These are phyloP conservation scores for Lachnellula cervina DNA, from an alignment of 2,329 filamentous ascomycete species.

Conservation along the genomic window DNA sequence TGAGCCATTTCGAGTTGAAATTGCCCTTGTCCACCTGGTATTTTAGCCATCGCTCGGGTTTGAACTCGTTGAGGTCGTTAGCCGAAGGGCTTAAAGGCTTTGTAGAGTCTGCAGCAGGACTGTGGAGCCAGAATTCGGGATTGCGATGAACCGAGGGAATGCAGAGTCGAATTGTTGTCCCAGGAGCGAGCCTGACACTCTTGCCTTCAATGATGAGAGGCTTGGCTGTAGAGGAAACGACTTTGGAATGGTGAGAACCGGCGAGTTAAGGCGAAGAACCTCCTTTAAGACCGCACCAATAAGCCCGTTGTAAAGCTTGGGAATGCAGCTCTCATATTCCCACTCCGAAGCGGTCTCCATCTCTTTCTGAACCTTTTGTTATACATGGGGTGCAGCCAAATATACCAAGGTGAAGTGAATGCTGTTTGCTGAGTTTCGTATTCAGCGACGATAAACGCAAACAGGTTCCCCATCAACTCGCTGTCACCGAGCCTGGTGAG, in stretches of 20 bases:
- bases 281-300: constrained; percentile 73
- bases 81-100: constrained; percentile 18
- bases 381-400: constrained; percentile 61
- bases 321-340: constrained; percentile 64
- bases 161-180: constrained; percentile 51
- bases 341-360: constrained; percentile 58
- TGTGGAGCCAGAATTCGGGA: constrained; percentile 62
- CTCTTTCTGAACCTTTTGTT: constrained; percentile 62
- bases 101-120: constrained; percentile 35
- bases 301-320: constrained; percentile 61
- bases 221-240: constrained; percentile 45
- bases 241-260: constrained; percentile 71
- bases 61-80: constrained; percentile 61
- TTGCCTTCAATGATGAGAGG: constrained; percentile 53
- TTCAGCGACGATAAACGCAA: constrained; percentile 63
- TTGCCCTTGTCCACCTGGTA: constrained; percentile 34
- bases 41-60: constrained; percentile 50
- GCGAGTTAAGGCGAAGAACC: constrained; percentile 64
- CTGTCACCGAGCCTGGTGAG: constrained; percentile 46
- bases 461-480: constrained; percentile 68
- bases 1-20: too few relatives aligned
- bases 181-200: constrained; percentile 51
- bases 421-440: constrained; percentile 76
- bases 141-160: constrained; percentile 58
- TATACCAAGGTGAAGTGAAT: constrained; percentile 65